Conservation (phyloP, 2,329 filamentous ascomycete genomes). For the Huntiella moniliformis region DNA sequence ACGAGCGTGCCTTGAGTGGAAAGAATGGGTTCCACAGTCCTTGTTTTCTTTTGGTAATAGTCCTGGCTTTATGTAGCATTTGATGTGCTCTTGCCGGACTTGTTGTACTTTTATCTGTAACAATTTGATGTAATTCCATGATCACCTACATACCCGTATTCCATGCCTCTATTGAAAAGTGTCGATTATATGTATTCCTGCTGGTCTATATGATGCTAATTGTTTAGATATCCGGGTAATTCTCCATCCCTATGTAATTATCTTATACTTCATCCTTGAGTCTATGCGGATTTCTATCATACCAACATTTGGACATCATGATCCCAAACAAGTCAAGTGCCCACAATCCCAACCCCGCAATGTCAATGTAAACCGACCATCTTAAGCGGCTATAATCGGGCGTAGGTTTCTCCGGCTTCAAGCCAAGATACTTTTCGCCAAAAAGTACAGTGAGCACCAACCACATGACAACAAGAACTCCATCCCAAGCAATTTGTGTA, state of each 20-base stretch:
- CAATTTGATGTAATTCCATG: slow-evolving; percentile 4
- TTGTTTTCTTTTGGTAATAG: background rate
- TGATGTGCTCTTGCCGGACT: background rate
- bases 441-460: slow-evolving; percentile 8
- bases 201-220: background rate
- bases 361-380: slow-evolving; percentile 10
- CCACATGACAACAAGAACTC: slow-evolving; percentile 8
- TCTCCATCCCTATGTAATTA: background rate
- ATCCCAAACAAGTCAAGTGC: slow-evolving; percentile 7
- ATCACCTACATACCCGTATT: background rate
- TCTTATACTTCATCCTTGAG: background rate
- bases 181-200: background rate
- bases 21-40: background rate
- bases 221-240: background rate
- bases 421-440: slow-evolving; percentile 7
- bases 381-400: slow-evolving; percentile 7
- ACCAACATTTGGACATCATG: slow-evolving; percentile 5
- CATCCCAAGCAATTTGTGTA: slow-evolving; percentile 9
- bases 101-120: slow-evolving; percentile 7
- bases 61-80: background rate
- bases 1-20: slow-evolving; percentile 35
- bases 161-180: background rate
- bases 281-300: background rate
- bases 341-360: slow-evolving; percentile 9
- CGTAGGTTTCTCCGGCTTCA: slow-evolving; percentile 6